Percentiles rank a stretch among this genome's conserved stretches.
Evolutionary conservation across 1,284 basidiomycete species (phyloP).

Genomic region (Hemileia vastatrix): DNA sequence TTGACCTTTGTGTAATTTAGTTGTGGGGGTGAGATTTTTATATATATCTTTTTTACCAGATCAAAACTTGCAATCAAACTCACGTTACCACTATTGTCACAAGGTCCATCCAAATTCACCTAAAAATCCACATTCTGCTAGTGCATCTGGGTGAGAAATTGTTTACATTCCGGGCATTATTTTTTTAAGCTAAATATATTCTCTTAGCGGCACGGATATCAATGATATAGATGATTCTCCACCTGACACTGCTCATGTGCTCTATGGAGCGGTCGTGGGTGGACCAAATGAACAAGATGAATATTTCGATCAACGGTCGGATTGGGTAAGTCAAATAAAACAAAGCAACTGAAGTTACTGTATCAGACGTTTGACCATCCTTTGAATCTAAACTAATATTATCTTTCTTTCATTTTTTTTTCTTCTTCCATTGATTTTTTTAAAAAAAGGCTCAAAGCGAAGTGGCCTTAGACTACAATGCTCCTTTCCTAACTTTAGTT

Average conservation of each 20-base stretch:
- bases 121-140: slow-evolving; percentile 71
- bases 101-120: slow-evolving; percentile 82
- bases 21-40: slow-evolving; percentile 49
- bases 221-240: slow-evolving; percentile 63
- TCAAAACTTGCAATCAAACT: no score
- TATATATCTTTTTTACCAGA: no score
- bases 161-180: slow-evolving; percentile 72
- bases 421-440: no score
- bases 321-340: no score
- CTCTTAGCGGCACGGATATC: no score
- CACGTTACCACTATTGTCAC: no score
- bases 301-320: no score
- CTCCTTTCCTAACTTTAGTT: slow-evolving; percentile 69
- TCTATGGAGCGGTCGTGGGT: slow-evolving; percentile 79
- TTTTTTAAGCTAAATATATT: no score
- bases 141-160: background rate
- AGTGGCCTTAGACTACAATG: slow-evolving; percentile 66
- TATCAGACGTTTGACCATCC: no score
- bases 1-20: slow-evolving; percentile 16
- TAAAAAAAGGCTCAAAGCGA: slow-evolving; percentile 47
- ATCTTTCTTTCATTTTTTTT: no score
- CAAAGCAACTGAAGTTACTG: no score
- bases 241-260: slow-evolving; percentile 57
- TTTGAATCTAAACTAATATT: no score
- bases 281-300: slow-evolving; percentile 56